Conservation (phyloP, 805 yeast genomes). For the Starmerella cellae region DNA sequence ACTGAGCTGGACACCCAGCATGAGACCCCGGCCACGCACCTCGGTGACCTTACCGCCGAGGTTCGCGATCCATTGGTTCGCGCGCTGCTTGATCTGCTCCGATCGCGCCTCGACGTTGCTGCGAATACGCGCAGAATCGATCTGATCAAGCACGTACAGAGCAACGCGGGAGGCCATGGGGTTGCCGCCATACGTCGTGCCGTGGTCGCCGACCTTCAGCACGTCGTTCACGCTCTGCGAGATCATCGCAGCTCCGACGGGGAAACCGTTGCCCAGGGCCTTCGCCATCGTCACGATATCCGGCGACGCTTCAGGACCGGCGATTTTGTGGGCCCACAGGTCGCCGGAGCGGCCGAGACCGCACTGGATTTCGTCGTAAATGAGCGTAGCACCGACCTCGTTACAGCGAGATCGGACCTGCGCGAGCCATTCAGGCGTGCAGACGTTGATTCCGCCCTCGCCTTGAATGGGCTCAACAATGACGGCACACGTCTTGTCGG, state of each 20-base stretch:
- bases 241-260: conserved; percentile 87
- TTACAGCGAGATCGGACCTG: conserved; percentile 55
- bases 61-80: conserved; percentile 30
- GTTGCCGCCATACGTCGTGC: conserved; percentile 96
- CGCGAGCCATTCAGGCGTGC: conserved; percentile 48
- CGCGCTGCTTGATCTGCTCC: conserved; percentile 38
- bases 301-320: conserved; percentile 76
- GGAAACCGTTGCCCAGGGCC: conserved; percentile 93
- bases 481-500: conserved; percentile 70
- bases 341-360: conserved; percentile 89
- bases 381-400: conserved; percentile 58
- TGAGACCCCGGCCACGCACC: conserved; percentile 78
- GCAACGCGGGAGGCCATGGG: conserved; percentile 83
- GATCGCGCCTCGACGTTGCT: conserved; percentile 48
- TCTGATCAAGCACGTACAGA: conserved; percentile 53
- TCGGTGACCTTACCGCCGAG: conserved; percentile 43
- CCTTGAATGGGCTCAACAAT: conserved; percentile 97
- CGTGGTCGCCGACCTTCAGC: conserved; percentile 86
- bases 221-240: conserved; percentile 61
- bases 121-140: conserved; percentile 50
- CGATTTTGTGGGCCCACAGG: conserved; percentile 78
- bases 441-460: conserved; percentile 83
- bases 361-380: conserved; percentile 93
- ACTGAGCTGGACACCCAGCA: conserved; percentile 69
- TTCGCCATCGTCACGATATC: conserved; percentile 91